Conservation (phyloP, 2,329 filamentous ascomycete genomes). For the Cladosporium sp. region DNA sequence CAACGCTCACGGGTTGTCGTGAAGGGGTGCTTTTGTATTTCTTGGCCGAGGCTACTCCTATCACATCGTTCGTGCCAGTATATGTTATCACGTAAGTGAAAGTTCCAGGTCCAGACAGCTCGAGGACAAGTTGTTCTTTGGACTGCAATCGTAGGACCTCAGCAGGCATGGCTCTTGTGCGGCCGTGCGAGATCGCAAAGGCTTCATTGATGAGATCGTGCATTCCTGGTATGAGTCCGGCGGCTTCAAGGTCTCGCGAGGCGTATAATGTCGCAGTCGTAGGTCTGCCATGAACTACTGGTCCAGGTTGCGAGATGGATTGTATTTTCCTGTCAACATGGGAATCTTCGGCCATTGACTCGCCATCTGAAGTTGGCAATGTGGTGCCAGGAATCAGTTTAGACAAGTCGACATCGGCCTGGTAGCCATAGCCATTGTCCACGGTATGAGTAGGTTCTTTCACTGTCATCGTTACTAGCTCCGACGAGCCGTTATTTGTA, state of each 20-base stretch:
- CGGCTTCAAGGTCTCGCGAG: slow-evolving; percentile 13
- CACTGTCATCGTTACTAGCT: background rate
- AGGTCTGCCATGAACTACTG: slow-evolving; percentile 10
- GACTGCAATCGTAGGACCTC: background rate
- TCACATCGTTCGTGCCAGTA: background rate
- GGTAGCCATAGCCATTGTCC: background rate
- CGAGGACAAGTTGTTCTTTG: slow-evolving; percentile 10
- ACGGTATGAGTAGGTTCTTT: background rate
- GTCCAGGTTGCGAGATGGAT: slow-evolving; percentile 9
- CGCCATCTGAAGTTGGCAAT: background rate
- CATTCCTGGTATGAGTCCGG: slow-evolving; percentile 8
- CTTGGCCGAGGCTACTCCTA: slow-evolving; percentile 17
- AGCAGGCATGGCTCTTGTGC: background rate
- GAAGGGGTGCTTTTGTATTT: slow-evolving; percentile 9
- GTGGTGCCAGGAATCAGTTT: background rate
- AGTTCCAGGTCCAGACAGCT: slow-evolving; percentile 14
- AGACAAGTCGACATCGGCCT: background rate
- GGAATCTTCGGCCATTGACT: background rate
- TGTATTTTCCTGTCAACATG: background rate
- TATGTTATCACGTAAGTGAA: slow-evolving; percentile 18
- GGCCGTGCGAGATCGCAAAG: background rate
- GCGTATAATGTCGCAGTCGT: slow-evolving; percentile 18
- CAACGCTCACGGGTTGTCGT: background rate
- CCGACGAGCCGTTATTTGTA: no score
- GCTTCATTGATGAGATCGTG: slow-evolving; percentile 17